phyloP scores from a whole-genome alignment of 148 eudicot species.

The Rhododendron ferrugineum region DNA sequence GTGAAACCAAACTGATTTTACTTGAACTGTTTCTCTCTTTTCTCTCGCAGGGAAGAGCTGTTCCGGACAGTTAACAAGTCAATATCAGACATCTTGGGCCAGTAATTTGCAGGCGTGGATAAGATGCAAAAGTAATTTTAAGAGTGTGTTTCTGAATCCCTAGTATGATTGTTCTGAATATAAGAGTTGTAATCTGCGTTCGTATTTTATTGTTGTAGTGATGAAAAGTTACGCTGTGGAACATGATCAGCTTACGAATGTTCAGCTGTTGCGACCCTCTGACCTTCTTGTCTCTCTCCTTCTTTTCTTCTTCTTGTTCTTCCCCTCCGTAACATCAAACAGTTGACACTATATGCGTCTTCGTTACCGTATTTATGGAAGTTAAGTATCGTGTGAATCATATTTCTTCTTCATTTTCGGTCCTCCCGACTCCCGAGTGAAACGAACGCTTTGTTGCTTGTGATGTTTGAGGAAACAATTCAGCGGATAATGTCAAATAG shows the following conservation, averaged over 20 bases:
- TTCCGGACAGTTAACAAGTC: slow-evolving; percentile 49
- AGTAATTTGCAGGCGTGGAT: slow-evolving; percentile 28
- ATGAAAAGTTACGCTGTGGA: not conserved
- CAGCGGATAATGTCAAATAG: not conserved
- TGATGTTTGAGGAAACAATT: not conserved
- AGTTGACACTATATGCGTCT: not conserved
- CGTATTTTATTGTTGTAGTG: not conserved
- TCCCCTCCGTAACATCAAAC: not conserved
- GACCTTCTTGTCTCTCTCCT: not conserved
- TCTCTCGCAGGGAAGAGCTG: slow-evolving; percentile 58
- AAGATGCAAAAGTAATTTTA: not conserved
- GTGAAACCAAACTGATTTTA: not conserved
- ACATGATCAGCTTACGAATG: not conserved
- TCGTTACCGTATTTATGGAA: not conserved
- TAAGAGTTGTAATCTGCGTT: not conserved
- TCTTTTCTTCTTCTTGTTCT: not conserved
- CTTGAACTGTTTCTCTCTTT: slow-evolving; percentile 1
- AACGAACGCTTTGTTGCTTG: not conserved
- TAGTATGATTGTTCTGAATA: not conserved
- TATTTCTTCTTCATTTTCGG: not conserved
- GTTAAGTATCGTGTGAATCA: not conserved
- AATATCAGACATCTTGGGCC: slow-evolving; percentile 74
- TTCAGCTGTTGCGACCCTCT: not conserved
- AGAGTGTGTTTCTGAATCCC: not conserved
- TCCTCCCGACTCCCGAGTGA: not conserved